Evolutionary conservation across 352 stramenopile genomes (phyloP).

Genomic region (Phytophthora hybrid): DNA sequence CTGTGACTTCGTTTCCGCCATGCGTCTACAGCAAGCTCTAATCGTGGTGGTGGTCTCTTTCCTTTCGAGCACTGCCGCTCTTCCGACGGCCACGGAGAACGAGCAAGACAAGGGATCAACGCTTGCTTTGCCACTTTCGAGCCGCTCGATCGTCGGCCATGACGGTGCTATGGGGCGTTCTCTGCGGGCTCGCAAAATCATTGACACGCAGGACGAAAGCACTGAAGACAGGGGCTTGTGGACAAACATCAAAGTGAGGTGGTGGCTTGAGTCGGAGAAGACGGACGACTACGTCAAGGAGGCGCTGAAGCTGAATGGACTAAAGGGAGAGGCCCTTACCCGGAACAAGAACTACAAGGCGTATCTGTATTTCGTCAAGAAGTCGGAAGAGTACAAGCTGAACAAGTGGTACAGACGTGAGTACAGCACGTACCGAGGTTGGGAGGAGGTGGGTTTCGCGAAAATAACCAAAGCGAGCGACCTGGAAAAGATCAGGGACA

Average conservation of each 20-base stretch:
- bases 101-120: not conserved
- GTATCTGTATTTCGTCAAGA: not conserved
- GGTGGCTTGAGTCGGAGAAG: not conserved
- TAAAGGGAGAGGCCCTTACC: not conserved
- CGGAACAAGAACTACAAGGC: not conserved
- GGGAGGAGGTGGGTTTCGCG: not conserved
- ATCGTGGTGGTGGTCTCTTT: not conserved
- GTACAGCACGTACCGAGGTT: not conserved
- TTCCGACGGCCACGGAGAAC: not conserved
- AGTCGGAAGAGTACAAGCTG: not conserved
- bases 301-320: not conserved
- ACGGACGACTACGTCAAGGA: conserved; percentile 1
- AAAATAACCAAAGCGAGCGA: not conserved
- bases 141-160: not conserved
- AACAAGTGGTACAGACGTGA: not conserved
- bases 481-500: not conserved
- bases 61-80: not conserved
- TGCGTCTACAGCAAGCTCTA: not conserved
- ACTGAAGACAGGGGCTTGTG: not conserved
- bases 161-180: not conserved
- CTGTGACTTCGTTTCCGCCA: not conserved
- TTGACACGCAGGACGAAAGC: not conserved
- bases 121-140: not conserved
- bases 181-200: not conserved
- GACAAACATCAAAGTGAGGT: not conserved